Percentiles rank a stretch among this genome's conserved stretches.
These are phyloP conservation scores for Mycena maculata DNA, from an alignment of 768 basidiomycete species.

Conservation along the genomic window DNA sequence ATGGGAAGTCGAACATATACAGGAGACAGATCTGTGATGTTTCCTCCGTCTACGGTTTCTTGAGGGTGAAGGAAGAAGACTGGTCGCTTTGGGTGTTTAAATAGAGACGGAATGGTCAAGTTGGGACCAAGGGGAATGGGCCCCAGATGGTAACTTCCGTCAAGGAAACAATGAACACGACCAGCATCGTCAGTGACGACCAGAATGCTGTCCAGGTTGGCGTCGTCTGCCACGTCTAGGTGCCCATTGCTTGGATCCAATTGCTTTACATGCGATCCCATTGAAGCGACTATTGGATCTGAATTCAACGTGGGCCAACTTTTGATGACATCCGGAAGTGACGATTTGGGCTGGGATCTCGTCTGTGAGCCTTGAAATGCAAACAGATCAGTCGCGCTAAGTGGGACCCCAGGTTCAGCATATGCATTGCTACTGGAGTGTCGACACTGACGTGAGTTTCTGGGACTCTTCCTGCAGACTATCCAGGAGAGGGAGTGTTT, in stretches of 20 bases:
- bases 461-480: constrained; percentile 74
- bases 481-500: constrained; percentile 78
- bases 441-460: constrained; percentile 67
- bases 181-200: constrained; percentile 70
- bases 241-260: constrained; percentile 42
- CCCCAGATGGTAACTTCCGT: constrained; percentile 82
- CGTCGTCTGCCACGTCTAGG: constrained; percentile 59
- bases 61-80: constrained; percentile 63
- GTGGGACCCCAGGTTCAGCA: constrained; percentile 31
- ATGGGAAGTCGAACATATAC: constrained; percentile 65
- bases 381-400: constrained; percentile 84
- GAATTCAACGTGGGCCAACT: constrained; percentile 76
- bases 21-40: constrained; percentile 54
- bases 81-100: constrained; percentile 60
- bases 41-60: constrained; percentile 39
- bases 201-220: constrained; percentile 74
- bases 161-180: constrained; percentile 72
- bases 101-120: constrained; percentile 49
- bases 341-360: constrained; percentile 54
- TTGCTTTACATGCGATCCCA: constrained; percentile 57
- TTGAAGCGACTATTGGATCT: constrained; percentile 69
- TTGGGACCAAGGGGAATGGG: constrained; percentile 53
- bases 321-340: constrained; percentile 69
- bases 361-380: constrained; percentile 80
- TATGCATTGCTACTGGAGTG: constrained; percentile 14